phyloP scores from a whole-genome alignment of 2,329 filamentous ascomycete genomes.

The Metarhizium brunneum region DNA sequence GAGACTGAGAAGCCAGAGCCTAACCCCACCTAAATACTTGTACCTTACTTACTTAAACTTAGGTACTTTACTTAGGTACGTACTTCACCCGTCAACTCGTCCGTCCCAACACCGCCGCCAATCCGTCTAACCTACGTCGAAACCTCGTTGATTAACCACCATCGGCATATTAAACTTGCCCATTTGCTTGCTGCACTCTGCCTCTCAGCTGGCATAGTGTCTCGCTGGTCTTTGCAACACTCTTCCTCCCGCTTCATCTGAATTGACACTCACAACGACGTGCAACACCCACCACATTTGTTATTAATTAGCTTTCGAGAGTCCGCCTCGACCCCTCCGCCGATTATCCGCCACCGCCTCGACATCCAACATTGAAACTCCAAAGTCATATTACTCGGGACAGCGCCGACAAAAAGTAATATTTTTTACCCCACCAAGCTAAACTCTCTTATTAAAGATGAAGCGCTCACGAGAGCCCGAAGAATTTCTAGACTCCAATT shows the following conservation, averaged over 20 bases:
- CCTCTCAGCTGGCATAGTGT: too few relatives aligned
- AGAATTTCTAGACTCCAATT: constrained; percentile 30
- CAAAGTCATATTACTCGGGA: background rate
- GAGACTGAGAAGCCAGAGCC: too few relatives aligned
- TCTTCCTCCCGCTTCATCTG: constrained; percentile 18
- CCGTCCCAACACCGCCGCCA: too few relatives aligned
- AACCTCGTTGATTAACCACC: too few relatives aligned
- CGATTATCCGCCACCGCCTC: background rate
- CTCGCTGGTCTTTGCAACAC: too few relatives aligned
- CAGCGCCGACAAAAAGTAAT: constrained; percentile 6
- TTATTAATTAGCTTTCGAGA: background rate
- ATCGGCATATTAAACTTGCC: too few relatives aligned
- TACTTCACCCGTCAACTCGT: too few relatives aligned
- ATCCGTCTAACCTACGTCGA: too few relatives aligned
- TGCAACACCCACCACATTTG: background rate
- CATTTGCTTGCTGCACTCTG: too few relatives aligned
- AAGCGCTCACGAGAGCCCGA: constrained; percentile 55
- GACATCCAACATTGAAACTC: background rate
- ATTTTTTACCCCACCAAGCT: constrained; percentile 3
- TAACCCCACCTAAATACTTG: too few relatives aligned
- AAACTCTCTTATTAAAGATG: constrained; percentile 29
- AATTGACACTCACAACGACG: constrained; percentile 15
- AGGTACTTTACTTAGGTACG: too few relatives aligned
- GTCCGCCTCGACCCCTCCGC: background rate
- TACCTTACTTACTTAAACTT: too few relatives aligned